Evolutionary conservation across 2,329 filamentous ascomycete species (phyloP).

Genomic region (Didymella glomerata): DNA sequence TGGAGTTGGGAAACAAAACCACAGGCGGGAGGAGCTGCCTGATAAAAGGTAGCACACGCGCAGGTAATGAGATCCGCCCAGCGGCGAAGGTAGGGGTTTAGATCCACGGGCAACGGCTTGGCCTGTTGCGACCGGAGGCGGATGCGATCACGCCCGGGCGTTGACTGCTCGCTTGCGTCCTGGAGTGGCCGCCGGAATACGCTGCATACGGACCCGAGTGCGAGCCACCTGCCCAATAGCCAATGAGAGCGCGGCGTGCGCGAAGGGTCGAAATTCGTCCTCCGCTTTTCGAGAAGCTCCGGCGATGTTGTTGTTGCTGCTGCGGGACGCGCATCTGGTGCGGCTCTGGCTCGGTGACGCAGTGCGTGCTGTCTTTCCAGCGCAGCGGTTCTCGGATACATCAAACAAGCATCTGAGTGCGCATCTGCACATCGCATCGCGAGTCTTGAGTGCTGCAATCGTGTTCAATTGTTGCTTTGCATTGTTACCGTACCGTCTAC

Average conservation of each 20-base stretch:
- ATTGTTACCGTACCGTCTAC: neutral
- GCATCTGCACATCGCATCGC: neutral
- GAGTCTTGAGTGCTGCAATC: neutral
- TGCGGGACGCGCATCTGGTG: conserved; percentile 7
- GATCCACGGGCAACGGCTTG: conserved; percentile 31
- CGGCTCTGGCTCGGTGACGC: conserved; percentile 18
- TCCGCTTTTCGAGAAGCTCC: conserved; percentile 14
- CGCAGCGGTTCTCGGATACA: conserved; percentile 7
- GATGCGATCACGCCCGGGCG: conserved; percentile 33
- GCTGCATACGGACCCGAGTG: conserved; percentile 28
- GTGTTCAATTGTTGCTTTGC: neutral
- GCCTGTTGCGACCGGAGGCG: conserved; percentile 34
- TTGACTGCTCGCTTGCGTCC: conserved; percentile 24
- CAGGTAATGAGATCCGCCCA: conserved; percentile 28
- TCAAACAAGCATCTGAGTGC: neutral
- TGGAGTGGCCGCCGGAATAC: conserved; percentile 21
- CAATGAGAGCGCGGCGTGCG: conserved; percentile 19
- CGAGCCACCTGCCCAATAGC: neutral
- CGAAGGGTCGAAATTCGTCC: conserved; percentile 6
- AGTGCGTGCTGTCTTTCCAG: conserved; percentile 6
- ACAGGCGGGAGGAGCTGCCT: conserved; percentile 21
- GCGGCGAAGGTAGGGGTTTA: conserved; percentile 28
- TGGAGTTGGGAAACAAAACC: conserved; percentile 7
- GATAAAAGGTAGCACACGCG: conserved; percentile 31
- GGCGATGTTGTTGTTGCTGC: conserved; percentile 1